phyloP scores from a whole-genome alignment of 2,329 filamentous ascomycete species.

The Aspergillus viridinutans region DNA sequence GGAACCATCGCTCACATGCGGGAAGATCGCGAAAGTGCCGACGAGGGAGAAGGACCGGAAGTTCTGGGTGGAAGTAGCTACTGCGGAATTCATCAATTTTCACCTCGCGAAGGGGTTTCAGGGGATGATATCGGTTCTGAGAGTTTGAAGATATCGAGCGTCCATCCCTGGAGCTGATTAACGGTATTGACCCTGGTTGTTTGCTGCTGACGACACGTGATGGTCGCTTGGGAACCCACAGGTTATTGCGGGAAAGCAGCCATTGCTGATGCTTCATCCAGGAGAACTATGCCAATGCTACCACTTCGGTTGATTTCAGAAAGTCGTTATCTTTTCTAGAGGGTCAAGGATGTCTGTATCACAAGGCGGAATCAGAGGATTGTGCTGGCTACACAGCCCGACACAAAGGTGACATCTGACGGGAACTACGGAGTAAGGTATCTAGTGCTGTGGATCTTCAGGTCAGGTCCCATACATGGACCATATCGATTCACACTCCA shows the following conservation, averaged over 20 bases:
- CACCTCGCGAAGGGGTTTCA: slow-evolving; percentile 28
- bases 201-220: neutral
- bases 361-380: neutral
- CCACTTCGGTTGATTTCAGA: neutral
- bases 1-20: slow-evolving; percentile 60
- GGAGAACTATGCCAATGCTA: neutral
- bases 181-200: neutral
- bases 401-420: neutral
- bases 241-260: slow-evolving; percentile 7
- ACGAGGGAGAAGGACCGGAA: slow-evolving; percentile 51
- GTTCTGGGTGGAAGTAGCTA: slow-evolving; percentile 50
- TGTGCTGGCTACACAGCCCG: neutral
- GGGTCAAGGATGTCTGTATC: neutral
- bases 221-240: slow-evolving; percentile 8
- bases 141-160: slow-evolving; percentile 3
- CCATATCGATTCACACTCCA: neutral
- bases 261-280: slow-evolving; percentile 30
- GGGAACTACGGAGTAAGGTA: neutral
- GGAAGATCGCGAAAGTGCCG: slow-evolving; percentile 46
- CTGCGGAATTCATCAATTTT: slow-evolving; percentile 48
- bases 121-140: slow-evolving; percentile 19
- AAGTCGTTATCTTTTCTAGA: neutral
- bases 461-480: neutral
- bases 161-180: neutral
- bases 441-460: neutral